phyloP scores from a whole-genome alignment of 805 yeast genomes.

The Kluyveromyces aestuarii region DNA sequence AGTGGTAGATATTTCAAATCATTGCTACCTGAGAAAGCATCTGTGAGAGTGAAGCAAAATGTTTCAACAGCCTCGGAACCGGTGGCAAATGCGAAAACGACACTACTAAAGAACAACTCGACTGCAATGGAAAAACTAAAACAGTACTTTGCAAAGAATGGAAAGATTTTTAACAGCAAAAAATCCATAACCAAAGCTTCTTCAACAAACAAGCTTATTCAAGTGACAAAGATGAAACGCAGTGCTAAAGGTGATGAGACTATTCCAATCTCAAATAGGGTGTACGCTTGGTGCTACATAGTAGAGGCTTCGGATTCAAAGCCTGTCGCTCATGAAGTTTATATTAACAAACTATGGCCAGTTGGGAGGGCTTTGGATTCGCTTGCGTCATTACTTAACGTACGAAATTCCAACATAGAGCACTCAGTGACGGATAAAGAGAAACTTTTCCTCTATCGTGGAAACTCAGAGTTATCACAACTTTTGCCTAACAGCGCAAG shows the following conservation, averaged over 20 bases:
- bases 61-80: background rate
- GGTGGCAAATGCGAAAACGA: background rate
- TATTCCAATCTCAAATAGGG: slow-evolving; percentile 20
- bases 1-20: slow-evolving; percentile 19
- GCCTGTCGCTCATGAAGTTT: slow-evolving; percentile 10
- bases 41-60: slow-evolving; percentile 13
- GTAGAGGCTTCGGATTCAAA: slow-evolving; percentile 9
- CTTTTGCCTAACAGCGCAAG: slow-evolving; percentile 11
- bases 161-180: background rate
- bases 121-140: slow-evolving; percentile 19
- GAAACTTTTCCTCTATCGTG: slow-evolving; percentile 19
- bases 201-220: slow-evolving; percentile 12
- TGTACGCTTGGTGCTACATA: slow-evolving; percentile 18
- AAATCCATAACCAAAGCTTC: slow-evolving; percentile 1
- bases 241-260: slow-evolving; percentile 20
- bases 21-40: slow-evolving; percentile 23
- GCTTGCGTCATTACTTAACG: slow-evolving; percentile 17
- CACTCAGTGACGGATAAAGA: slow-evolving; percentile 11
- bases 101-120: slow-evolving; percentile 7
- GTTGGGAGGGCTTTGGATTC: slow-evolving; percentile 26
- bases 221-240: slow-evolving; percentile 13
- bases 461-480: slow-evolving; percentile 3
- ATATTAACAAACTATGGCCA: slow-evolving; percentile 26
- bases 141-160: slow-evolving; percentile 14
- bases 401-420: slow-evolving; percentile 16